phyloP scores from a whole-genome alignment of 352 stramenopile species.

The Phytophthora podocarpi region DNA sequence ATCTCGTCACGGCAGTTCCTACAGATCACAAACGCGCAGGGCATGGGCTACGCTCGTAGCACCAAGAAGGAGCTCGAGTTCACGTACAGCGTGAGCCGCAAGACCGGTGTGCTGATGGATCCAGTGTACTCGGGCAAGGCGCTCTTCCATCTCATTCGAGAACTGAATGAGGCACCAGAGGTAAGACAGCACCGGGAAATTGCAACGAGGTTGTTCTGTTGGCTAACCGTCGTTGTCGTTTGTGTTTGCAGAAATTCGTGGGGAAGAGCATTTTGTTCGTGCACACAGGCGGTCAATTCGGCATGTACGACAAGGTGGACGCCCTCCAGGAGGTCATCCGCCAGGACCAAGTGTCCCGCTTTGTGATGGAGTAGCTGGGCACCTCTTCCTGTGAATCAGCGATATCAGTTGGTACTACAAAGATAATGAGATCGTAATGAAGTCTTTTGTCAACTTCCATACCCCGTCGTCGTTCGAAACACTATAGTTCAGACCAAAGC shows the following conservation, averaged over 20 bases:
- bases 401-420: too few relatives aligned
- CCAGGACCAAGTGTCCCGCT: constrained; percentile 57
- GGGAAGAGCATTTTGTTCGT: constrained; percentile 90
- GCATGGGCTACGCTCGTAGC: constrained; percentile 80
- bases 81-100: constrained; percentile 69
- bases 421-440: too few relatives aligned
- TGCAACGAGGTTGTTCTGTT: neutral
- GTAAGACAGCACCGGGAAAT: constrained; percentile 25
- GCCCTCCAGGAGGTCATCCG: constrained; percentile 66
- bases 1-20: constrained; percentile 71
- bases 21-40: constrained; percentile 84
- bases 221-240: neutral
- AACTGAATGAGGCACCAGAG: constrained; percentile 72
- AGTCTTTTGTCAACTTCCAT: neutral
- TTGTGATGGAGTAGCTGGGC: constrained; percentile 52
- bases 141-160: constrained; percentile 80
- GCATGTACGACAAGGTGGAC: constrained; percentile 91
- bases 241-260: constrained; percentile 66
- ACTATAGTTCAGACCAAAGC: neutral
- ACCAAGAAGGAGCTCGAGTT: constrained; percentile 82
- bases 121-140: constrained; percentile 90
- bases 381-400: too few relatives aligned
- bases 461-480: too few relatives aligned
- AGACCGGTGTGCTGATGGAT: constrained; percentile 84
- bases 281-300: constrained; percentile 91